Conservation (phyloP, 2,329 filamentous ascomycete species). For the Clonostachys rosea region DNA sequence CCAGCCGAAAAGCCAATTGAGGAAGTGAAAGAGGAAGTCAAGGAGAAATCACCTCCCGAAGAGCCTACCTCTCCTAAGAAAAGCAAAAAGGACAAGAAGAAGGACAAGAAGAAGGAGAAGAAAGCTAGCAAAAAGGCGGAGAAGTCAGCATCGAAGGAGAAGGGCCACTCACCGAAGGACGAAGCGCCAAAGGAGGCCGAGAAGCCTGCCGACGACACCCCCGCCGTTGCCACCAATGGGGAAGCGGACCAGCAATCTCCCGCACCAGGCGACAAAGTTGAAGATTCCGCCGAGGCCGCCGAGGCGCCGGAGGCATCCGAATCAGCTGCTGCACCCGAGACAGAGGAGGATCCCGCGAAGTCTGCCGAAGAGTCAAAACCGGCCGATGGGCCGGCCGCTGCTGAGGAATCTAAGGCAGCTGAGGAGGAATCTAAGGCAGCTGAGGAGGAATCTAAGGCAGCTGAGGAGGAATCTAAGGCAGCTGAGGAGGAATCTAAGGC, state of each 20-base stretch:
- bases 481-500: neutral
- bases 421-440: neutral
- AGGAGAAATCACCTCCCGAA: neutral
- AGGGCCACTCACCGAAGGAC: neutral
- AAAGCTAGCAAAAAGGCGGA: conserved; percentile 2
- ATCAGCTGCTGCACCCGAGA: neutral
- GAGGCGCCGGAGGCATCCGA: neutral
- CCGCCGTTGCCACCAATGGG: neutral
- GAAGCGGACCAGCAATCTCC: conserved; percentile 1
- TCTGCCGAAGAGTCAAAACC: neutral
- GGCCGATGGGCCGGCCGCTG: too few species aligned
- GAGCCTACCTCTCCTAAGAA: conserved; percentile 1
- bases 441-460: neutral
- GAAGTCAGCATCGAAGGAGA: too few species aligned
- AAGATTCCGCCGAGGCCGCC: neutral
- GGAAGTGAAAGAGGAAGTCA: conserved; percentile 1
- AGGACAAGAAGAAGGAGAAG: conserved; percentile 8
- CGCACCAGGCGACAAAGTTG: neutral
- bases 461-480: neutral
- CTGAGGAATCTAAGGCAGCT: neutral
- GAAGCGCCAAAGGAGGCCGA: conserved; percentile 2
- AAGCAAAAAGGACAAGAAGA: conserved; percentile 13
- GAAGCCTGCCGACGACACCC: neutral
- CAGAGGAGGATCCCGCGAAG: too few species aligned
- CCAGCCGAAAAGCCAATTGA: conserved; percentile 3